Evolutionary conservation across 306 rosid genomes (phyloP).

Genomic region (Medicago truncatula): DNA sequence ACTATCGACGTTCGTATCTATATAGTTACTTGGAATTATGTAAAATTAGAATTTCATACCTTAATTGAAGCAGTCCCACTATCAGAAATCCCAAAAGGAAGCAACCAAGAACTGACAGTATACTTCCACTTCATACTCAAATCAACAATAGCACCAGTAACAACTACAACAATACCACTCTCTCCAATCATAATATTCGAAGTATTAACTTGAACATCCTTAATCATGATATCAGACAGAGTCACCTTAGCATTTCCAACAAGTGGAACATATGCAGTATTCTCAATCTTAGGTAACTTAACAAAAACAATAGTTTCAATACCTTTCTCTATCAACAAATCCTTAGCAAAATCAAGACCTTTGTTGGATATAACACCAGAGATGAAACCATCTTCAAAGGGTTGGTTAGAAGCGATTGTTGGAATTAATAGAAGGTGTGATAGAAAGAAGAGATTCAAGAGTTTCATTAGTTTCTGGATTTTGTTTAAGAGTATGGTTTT

Average conservation of each 20-base stretch:
- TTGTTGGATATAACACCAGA: conserved; percentile 63
- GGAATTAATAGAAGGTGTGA: conserved; percentile 42
- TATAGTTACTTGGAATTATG: no score
- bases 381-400: conserved; percentile 64
- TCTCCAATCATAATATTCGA: conserved; percentile 68
- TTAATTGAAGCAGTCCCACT: conserved; percentile 75
- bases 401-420: no score
- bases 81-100: conserved; percentile 71
- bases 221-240: conserved; percentile 68
- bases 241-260: conserved; percentile 65
- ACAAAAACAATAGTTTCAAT: conserved; percentile 65
- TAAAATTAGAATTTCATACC: conserved; percentile 53
- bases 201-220: conserved; percentile 55
- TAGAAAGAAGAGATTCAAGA: no score
- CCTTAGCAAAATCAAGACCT: conserved; percentile 81
- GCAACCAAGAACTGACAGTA: conserved; percentile 61
- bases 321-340: conserved; percentile 57
- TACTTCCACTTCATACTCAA: conserved; percentile 76
- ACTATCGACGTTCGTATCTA: no score
- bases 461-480: no score
- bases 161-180: conserved; percentile 61
- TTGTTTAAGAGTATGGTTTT: no score
- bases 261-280: conserved; percentile 55
- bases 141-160: conserved; percentile 76
- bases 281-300: conserved; percentile 67